phyloP scores from a whole-genome alignment of 2,329 filamentous ascomycete species.

The Zymoseptoria crescenta region DNA sequence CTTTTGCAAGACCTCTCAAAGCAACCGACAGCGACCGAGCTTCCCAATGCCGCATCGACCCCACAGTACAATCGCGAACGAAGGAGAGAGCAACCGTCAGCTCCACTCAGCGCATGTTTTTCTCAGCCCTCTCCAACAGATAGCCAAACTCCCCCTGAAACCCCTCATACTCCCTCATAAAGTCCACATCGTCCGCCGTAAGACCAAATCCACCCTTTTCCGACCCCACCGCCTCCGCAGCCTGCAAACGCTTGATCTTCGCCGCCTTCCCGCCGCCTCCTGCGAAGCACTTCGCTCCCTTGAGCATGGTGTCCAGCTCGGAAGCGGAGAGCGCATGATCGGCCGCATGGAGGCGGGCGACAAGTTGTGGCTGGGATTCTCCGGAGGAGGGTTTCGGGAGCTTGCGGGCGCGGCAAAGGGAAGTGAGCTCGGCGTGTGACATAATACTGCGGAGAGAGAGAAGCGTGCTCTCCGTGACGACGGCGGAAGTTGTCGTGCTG shows the following conservation, averaged over 20 bases:
- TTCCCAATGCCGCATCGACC: too few relatives aligned
- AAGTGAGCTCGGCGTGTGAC: constrained; percentile 20
- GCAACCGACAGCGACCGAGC: too few relatives aligned
- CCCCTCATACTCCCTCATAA: constrained; percentile 18
- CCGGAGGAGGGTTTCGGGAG: constrained; percentile 10
- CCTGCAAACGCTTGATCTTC: constrained; percentile 21
- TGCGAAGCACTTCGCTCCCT: not conserved
- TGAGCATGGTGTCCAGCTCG: constrained; percentile 15
- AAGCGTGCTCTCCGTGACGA: constrained; percentile 18
- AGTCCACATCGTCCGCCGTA: constrained; percentile 13
- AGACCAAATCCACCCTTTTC: constrained; percentile 8
- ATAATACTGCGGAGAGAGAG: constrained; percentile 24
- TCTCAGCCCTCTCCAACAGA: constrained; percentile 7
- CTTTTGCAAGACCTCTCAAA: too few relatives aligned
- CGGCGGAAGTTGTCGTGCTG: not conserved
- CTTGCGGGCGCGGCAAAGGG: constrained; percentile 19
- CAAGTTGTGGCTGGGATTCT: constrained; percentile 23
- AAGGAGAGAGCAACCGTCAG: too few relatives aligned
- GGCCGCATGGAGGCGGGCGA: constrained; percentile 20
- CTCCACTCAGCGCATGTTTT: not conserved
- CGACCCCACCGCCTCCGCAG: constrained; percentile 20
- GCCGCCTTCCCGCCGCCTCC: constrained; percentile 19
- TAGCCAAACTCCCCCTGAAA: constrained; percentile 13
- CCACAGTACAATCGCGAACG: too few relatives aligned
- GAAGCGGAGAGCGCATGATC: constrained; percentile 14